A percentile compares a stretch with the other conserved stretches of the same genome.
Evolutionary conservation across 495 filamentous ascomycete genomes (phyloP).

Genomic region (Aspergillus kassunensis): DNA sequence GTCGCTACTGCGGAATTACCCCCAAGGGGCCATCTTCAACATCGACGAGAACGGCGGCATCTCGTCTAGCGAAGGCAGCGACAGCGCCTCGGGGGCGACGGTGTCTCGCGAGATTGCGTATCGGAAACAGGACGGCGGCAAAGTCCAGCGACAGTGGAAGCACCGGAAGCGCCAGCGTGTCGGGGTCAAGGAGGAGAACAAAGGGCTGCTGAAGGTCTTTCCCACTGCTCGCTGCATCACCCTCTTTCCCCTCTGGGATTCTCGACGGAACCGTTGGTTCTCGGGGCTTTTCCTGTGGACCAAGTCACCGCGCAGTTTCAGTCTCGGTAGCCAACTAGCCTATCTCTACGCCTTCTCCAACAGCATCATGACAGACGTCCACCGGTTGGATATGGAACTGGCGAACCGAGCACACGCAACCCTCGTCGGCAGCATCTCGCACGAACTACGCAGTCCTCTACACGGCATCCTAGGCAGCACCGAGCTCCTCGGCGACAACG

Average conservation of each 20-base stretch:
- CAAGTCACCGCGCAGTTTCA: constrained; percentile 29
- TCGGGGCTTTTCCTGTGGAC: constrained; percentile 53
- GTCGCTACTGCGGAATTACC: constrained; percentile 41
- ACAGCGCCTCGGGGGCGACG: neutral
- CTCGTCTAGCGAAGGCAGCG: constrained; percentile 13
- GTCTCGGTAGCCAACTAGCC: constrained; percentile 35
- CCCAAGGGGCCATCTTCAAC: constrained; percentile 53
- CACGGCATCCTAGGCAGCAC: constrained; percentile 15
- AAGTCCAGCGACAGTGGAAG: constrained; percentile 35
- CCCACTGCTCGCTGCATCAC: constrained; percentile 8
- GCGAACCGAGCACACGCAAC: constrained; percentile 51
- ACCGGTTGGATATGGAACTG: constrained; percentile 39
- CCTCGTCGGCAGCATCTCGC: constrained; percentile 52
- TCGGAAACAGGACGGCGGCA: neutral
- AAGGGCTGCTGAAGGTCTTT: constrained; percentile 2
- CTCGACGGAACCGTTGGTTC: constrained; percentile 54
- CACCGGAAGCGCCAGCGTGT: constrained; percentile 16
- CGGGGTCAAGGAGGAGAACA: constrained; percentile 3
- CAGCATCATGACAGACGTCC: constrained; percentile 55
- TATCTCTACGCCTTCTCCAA: constrained; percentile 52
- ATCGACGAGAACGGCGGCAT: constrained; percentile 38
- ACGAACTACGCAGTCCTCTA: constrained; percentile 12
- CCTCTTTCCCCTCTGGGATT: constrained; percentile 52
- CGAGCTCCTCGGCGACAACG: constrained; percentile 12
- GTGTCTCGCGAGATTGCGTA: constrained; percentile 8